These are phyloP conservation scores for Alternaria tenuissima DNA, from an alignment of 2,329 filamentous ascomycete species.

Conservation along the genomic window DNA sequence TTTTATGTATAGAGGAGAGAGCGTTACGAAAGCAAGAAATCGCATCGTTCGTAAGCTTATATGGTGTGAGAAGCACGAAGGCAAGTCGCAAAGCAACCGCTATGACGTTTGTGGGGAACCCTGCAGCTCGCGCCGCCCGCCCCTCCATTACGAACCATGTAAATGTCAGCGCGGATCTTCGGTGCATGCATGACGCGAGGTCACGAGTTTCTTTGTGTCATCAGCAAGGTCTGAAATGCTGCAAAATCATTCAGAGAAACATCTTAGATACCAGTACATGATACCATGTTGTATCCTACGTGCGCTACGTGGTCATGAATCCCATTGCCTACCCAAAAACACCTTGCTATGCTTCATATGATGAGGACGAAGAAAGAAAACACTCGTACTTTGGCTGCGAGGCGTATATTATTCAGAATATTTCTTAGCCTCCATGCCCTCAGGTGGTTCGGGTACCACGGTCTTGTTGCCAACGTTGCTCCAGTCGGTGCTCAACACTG, in stretches of 20 bases:
- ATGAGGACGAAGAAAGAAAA: not conserved
- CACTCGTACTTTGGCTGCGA: not conserved
- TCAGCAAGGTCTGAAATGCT: not conserved
- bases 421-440: conserved; percentile 79
- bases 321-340: conserved; percentile 11
- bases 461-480: conserved; percentile 75
- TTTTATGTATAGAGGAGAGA: not conserved
- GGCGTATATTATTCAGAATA: conserved; percentile 48
- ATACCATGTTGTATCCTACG: not conserved
- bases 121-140: not conserved
- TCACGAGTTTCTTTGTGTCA: not conserved
- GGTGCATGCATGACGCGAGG: conserved; percentile 6
- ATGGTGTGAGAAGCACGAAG: not conserved
- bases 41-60: not conserved
- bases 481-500: conserved; percentile 92
- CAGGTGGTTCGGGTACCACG: conserved; percentile 77
- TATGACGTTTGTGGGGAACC: conserved; percentile 17
- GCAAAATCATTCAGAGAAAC: not conserved
- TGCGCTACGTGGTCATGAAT: not conserved
- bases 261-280: not conserved
- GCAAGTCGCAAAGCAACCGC: not conserved
- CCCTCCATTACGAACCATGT: conserved; percentile 2
- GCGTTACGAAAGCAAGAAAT: not conserved
- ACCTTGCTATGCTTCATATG: conserved; percentile 14
- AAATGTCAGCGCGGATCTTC: conserved; percentile 6